Evolutionary conservation across 108 stramenopile species (phyloP).

Genomic region (Fragilaria radians): DNA sequence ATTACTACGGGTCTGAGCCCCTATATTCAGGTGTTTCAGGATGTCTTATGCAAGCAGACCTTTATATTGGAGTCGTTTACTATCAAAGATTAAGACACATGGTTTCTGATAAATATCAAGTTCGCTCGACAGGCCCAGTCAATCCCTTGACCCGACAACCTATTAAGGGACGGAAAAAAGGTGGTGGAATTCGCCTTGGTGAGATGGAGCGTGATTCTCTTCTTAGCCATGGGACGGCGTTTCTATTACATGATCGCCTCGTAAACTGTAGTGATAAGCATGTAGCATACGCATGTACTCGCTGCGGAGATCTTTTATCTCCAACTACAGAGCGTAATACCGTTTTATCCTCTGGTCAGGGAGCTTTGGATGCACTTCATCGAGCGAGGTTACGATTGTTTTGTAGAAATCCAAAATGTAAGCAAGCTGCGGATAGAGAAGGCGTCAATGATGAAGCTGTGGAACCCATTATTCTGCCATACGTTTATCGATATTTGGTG

Average conservation of each 20-base stretch:
- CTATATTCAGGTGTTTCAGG: constrained; percentile 98
- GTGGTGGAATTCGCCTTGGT: constrained; percentile 99
- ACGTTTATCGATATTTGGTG: constrained; percentile 95
- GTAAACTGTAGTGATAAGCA: constrained; percentile 97
- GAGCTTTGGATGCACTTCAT: constrained; percentile 48
- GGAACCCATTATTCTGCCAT: constrained; percentile 91
- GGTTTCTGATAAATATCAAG: constrained; percentile 99
- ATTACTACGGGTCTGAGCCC: constrained; percentile 96
- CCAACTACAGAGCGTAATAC: constrained; percentile 75
- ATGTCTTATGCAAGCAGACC: constrained; percentile 87
- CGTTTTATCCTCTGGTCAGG: constrained; percentile 74
- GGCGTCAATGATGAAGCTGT: constrained; percentile 73
- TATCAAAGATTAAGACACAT: constrained; percentile 99
- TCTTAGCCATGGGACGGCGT: constrained; percentile 98
- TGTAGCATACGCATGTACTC: constrained; percentile 93
- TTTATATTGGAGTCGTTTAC: constrained; percentile 99
- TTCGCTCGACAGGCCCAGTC: constrained; percentile 95
- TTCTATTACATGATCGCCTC: constrained; percentile 97
- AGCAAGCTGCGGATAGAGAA: constrained; percentile 47
- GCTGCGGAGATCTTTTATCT: constrained; percentile 90
- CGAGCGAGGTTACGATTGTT: constrained; percentile 68
- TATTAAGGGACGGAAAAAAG: constrained; percentile 95
- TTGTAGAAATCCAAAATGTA: constrained; percentile 72
- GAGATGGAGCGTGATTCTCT: constrained; percentile 99
- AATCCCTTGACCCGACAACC: constrained; percentile 99